These are phyloP conservation scores for Tolypocladium endophyticum DNA, from an alignment of 2,329 filamentous ascomycete species.

Conservation along the genomic window DNA sequence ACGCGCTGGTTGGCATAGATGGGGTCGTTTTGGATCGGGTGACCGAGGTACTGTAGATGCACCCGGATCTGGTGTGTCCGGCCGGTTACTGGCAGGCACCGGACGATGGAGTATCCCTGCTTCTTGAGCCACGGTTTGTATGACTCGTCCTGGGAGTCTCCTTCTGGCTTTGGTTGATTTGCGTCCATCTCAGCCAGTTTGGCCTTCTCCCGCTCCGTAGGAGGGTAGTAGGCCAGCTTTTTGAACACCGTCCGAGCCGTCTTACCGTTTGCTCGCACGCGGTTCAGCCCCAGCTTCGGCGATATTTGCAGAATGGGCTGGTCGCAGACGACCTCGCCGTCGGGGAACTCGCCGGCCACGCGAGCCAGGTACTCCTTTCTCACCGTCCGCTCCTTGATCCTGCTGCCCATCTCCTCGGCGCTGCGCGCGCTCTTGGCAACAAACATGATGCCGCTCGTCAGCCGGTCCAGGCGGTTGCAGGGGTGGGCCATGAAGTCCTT, in stretches of 20 bases:
- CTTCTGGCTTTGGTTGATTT: constrained; percentile 11
- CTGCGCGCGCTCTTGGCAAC: constrained; percentile 77
- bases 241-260: constrained; percentile 85
- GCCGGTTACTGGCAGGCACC: constrained; percentile 86
- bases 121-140: constrained; percentile 37
- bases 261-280: constrained; percentile 90
- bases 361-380: constrained; percentile 93
- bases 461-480: constrained; percentile 85
- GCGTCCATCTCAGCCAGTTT: constrained; percentile 2
- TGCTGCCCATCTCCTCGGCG: constrained; percentile 63
- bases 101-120: constrained; percentile 85
- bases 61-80: constrained; percentile 92
- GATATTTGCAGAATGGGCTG: constrained; percentile 91
- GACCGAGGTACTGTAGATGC: constrained; percentile 85
- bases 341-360: constrained; percentile 84
- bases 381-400: constrained; percentile 72
- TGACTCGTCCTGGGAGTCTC: constrained; percentile 8
- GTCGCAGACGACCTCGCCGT: constrained; percentile 83
- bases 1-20: constrained; percentile 94
- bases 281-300: constrained; percentile 86
- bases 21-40: constrained; percentile 94
- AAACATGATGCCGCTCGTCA: constrained; percentile 98
- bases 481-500: constrained; percentile 48
- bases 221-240: constrained; percentile 81
- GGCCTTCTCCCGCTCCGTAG: constrained; percentile 17